Percentiles rank a stretch among this genome's conserved stretches.
Evolutionary conservation across 768 basidiomycete species (phyloP).

Genomic region (Amanita rubescens): DNA sequence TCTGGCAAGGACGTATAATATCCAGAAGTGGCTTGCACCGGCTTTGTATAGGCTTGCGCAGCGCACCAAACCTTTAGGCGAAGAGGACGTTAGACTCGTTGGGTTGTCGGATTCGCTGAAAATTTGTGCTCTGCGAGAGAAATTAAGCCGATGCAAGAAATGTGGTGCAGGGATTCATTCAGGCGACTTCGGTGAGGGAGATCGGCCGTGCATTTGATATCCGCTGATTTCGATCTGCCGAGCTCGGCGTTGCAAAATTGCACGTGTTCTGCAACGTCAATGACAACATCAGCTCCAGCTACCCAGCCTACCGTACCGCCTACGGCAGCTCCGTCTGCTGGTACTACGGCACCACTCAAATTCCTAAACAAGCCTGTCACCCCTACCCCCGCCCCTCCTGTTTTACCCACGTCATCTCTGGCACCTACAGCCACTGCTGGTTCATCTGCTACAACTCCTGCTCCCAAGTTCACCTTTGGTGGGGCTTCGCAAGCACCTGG

Average conservation of each 20-base stretch:
- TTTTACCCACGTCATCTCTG: background rate
- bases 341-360: constrained; percentile 10
- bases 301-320: background rate
- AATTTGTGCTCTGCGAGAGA: constrained; percentile 9
- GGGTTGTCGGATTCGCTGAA: constrained; percentile 12
- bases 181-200: too few species aligned
- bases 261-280: background rate
- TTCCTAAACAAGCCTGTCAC: constrained; percentile 4
- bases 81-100: too few species aligned
- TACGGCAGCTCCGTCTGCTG: background rate
- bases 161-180: too few species aligned
- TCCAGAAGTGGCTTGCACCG: constrained; percentile 27
- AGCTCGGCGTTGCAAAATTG: too few species aligned
- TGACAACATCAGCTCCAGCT: background rate
- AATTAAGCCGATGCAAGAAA: constrained; percentile 8
- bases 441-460: background rate
- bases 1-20: constrained; percentile 24
- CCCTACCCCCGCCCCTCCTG: background rate
- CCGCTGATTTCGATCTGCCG: too few species aligned
- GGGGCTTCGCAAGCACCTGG: background rate
- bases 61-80: constrained; percentile 16
- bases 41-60: too few species aligned
- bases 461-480: background rate
- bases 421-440: background rate
- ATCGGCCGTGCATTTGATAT: too few species aligned